These are phyloP conservation scores for Agaricus blazei DNA, from an alignment of 768 basidiomycete genomes.

Conservation along the genomic window DNA sequence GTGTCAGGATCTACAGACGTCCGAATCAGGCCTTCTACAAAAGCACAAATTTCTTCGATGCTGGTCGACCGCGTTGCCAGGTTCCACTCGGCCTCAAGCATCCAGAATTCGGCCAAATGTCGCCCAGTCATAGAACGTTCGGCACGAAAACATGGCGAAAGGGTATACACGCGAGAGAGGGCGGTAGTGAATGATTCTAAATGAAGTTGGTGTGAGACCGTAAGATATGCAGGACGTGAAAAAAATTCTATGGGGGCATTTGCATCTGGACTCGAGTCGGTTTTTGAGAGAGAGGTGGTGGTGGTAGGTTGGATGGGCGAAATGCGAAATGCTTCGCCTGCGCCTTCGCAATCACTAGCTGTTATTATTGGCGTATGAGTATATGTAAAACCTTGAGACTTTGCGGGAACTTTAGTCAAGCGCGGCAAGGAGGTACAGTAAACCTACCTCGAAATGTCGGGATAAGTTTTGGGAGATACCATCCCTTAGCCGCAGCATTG, in stretches of 20 bases:
- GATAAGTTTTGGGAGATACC: conserved; percentile 50
- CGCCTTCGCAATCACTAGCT: conserved; percentile 92
- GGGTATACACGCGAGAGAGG: conserved; percentile 81
- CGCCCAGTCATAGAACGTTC: conserved; percentile 83
- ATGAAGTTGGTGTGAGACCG: conserved; percentile 95
- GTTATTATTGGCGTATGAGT: conserved; percentile 87
- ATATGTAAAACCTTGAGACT: conserved; percentile 77
- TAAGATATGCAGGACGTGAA: conserved; percentile 71
- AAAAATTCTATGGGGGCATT: conserved; percentile 54
- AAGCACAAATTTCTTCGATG: conserved; percentile 39
- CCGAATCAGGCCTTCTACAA: conserved; percentile 32
- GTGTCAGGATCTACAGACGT: conserved; percentile 18
- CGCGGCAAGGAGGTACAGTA: not conserved
- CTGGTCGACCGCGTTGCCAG: conserved; percentile 21
- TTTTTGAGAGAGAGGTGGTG: not conserved
- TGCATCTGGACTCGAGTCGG: conserved; percentile 16
- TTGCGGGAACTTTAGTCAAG: conserved; percentile 6
- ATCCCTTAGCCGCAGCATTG: conserved; percentile 74
- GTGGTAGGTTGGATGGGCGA: conserved; percentile 27
- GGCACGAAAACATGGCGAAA: conserved; percentile 92
- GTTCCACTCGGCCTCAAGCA: conserved; percentile 95
- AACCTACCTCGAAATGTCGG: conserved; percentile 66
- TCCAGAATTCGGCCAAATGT: conserved; percentile 98
- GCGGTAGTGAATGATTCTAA: conserved; percentile 82
- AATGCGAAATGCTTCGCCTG: conserved; percentile 85